phyloP scores from a whole-genome alignment of 768 basidiomycete genomes.

The Boletus tomentosulus region DNA sequence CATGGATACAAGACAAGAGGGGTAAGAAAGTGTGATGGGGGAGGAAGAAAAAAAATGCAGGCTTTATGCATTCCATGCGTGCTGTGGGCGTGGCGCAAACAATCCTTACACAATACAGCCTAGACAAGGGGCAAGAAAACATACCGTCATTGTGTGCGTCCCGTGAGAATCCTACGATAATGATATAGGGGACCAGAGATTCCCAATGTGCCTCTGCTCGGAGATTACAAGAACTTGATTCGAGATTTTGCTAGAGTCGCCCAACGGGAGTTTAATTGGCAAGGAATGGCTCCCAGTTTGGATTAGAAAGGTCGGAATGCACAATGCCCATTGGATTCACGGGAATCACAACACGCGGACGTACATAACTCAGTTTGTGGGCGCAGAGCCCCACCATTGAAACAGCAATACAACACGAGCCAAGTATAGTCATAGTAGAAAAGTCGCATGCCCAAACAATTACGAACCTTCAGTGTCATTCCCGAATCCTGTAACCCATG shows the following conservation, averaged over 20 bases:
- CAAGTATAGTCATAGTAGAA: neutral
- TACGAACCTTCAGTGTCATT: neutral
- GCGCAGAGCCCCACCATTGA: conserved; percentile 2
- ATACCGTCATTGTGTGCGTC: neutral
- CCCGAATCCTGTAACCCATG: neutral
- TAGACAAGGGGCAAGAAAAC: neutral
- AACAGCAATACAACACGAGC: neutral
- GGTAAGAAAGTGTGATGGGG: neutral
- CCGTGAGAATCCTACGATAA: neutral
- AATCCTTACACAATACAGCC: neutral
- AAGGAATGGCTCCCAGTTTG: neutral
- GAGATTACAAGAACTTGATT: neutral
- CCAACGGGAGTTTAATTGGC: neutral
- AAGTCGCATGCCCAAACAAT: neutral
- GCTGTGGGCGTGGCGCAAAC: neutral
- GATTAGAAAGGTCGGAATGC: neutral
- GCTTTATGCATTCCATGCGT: conserved; percentile 9
- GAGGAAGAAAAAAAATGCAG: neutral
- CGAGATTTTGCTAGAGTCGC: neutral
- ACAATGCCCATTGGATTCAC: neutral
- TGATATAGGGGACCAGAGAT: neutral
- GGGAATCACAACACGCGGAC: neutral
- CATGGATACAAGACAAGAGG: conserved; percentile 1
- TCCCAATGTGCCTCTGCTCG: neutral
- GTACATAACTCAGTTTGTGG: no score